These are phyloP conservation scores for Scheffersomyces spartinae DNA, from an alignment of 805 yeast species.

Conservation along the genomic window DNA sequence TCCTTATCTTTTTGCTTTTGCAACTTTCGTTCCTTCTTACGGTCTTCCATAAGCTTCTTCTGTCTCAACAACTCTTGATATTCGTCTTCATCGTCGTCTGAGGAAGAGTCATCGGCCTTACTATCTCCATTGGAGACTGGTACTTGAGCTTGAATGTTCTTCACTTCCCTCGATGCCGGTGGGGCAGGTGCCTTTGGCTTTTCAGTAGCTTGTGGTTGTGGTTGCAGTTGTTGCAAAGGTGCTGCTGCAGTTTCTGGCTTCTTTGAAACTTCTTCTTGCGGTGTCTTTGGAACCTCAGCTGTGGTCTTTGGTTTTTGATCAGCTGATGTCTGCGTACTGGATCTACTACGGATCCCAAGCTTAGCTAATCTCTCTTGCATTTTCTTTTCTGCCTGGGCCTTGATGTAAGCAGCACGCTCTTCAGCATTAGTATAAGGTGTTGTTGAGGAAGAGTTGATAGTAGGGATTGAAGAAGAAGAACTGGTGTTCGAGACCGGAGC, in stretches of 20 bases:
- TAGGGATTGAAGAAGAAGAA: not conserved
- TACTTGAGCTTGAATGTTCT: constrained; percentile 2
- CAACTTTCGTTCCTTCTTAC: constrained; percentile 29
- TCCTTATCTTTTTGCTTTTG: constrained; percentile 50
- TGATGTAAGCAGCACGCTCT: constrained; percentile 68
- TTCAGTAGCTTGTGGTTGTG: constrained; percentile 1
- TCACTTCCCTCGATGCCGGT: constrained; percentile 1
- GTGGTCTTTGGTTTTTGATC: constrained; percentile 1
- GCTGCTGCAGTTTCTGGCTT: constrained; percentile 3
- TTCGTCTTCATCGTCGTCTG: constrained; percentile 30
- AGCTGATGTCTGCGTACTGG: constrained; percentile 7
- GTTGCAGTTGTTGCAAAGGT: constrained; percentile 2
- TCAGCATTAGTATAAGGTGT: constrained; percentile 35
- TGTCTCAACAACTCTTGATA: constrained; percentile 38
- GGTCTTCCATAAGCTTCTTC: constrained; percentile 27
- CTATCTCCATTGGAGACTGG: constrained; percentile 2
- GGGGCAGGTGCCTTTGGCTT: constrained; percentile 4
- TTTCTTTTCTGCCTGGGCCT: constrained; percentile 55
- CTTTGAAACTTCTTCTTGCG: not conserved
- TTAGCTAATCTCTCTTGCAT: constrained; percentile 82
- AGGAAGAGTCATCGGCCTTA: constrained; percentile 9
- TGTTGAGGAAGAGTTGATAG: no score
- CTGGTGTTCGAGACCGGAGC: no score
- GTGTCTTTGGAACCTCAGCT: not conserved
- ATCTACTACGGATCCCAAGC: constrained; percentile 55